Conservation (phyloP, 139 green algal genomes). For the Chlamydomonas sphaeroides region DNA sequence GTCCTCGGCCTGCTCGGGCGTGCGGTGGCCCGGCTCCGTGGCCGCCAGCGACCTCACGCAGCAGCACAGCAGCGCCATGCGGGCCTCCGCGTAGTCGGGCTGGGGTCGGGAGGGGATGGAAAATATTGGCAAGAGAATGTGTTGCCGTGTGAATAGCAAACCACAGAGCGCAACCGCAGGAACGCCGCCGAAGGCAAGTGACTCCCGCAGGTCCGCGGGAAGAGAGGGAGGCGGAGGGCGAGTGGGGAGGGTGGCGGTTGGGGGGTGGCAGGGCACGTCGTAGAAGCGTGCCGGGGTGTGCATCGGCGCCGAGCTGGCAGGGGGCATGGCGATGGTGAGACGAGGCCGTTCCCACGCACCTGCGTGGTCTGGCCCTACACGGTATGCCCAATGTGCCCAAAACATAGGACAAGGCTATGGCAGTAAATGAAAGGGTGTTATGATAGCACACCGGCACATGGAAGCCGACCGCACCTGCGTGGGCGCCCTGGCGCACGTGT, state of each 20-base stretch:
- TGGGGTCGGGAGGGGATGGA: neutral
- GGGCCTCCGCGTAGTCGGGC: constrained; percentile 10
- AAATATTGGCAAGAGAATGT: neutral
- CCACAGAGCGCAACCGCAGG: neutral
- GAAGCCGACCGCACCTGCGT: neutral
- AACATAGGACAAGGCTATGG: neutral
- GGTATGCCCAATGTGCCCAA: too few relatives aligned
- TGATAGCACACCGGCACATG: neutral
- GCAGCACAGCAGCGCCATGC: constrained; percentile 23
- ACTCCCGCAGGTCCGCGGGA: too few relatives aligned
- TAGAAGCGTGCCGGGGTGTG: too few relatives aligned
- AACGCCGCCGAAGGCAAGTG: neutral
- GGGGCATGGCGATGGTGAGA: too few relatives aligned
- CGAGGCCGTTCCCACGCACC: too few relatives aligned
- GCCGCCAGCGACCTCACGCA: constrained; percentile 2
- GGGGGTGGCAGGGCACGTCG: too few relatives aligned
- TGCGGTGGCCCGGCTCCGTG: neutral
- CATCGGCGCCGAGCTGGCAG: too few relatives aligned
- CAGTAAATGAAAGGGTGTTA: neutral
- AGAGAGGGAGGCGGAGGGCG: too few relatives aligned
- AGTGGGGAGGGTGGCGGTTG: neutral
- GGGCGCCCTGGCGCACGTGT: neutral
- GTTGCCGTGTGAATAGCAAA: neutral
- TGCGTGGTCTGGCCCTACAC: too few relatives aligned
- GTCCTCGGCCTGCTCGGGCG: constrained; percentile 22